These are phyloP conservation scores for Phytophthora cactorum DNA, from an alignment of 352 stramenopile genomes.

Conservation along the genomic window DNA sequence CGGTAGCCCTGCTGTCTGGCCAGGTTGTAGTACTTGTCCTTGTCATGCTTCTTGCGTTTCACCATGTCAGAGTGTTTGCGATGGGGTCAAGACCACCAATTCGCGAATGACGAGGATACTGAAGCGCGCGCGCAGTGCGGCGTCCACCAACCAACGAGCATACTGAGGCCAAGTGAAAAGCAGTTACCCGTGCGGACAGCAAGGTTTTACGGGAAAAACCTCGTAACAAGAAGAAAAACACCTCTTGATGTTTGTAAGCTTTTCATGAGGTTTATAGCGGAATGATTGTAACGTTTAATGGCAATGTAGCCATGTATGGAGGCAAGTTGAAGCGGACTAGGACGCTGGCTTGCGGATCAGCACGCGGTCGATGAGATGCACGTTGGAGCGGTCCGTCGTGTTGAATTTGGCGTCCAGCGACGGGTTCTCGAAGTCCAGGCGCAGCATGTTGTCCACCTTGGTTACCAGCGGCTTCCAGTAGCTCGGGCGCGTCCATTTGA, in stretches of 20 bases:
- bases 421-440: slow-evolving; percentile 86
- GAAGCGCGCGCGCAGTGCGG: background rate
- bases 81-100: slow-evolving; percentile 22
- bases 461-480: slow-evolving; percentile 86
- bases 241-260: slow-evolving; percentile 26
- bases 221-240: slow-evolving; percentile 16
- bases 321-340: slow-evolving; percentile 16
- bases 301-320: slow-evolving; percentile 14
- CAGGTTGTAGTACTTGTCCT: slow-evolving; percentile 99
- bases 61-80: slow-evolving; percentile 59
- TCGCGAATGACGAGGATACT: slow-evolving; percentile 30
- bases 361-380: slow-evolving; percentile 82
- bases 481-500: slow-evolving; percentile 76
- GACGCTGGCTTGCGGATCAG: slow-evolving; percentile 47
- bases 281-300: slow-evolving; percentile 19
- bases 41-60: slow-evolving; percentile 98
- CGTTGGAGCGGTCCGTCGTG: slow-evolving; percentile 76
- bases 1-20: slow-evolving; percentile 99
- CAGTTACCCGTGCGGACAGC: background rate
- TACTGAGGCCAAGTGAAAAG: slow-evolving; percentile 39
- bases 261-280: slow-evolving; percentile 24
- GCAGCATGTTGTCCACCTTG: slow-evolving; percentile 85
- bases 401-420: slow-evolving; percentile 79
- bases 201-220: slow-evolving; percentile 36
- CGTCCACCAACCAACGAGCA: slow-evolving; percentile 40